Conservation (phyloP, 208 protist genomes). For the Wallacemonas sp. region DNA sequence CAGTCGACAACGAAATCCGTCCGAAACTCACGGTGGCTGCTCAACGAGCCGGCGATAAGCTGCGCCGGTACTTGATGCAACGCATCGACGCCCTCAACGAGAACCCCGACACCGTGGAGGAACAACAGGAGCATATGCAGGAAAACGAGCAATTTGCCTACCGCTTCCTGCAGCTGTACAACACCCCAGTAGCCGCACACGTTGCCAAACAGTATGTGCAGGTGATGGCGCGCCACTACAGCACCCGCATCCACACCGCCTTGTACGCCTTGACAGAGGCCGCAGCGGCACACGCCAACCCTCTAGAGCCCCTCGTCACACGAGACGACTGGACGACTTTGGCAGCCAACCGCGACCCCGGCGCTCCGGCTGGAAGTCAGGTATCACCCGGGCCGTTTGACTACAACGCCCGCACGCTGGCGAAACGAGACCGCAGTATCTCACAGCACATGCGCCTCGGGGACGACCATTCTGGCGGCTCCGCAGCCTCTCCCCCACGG, state of each 20-base stretch:
- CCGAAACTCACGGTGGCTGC: conserved; percentile 71
- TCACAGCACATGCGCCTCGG: conserved; percentile 66
- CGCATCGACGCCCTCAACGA: conserved; percentile 45
- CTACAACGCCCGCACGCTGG: conserved; percentile 48
- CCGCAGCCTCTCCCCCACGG: conserved; percentile 7
- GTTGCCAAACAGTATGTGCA: conserved; percentile 64
- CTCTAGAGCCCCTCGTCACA: conserved; percentile 63
- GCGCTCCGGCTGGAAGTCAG: conserved; percentile 51
- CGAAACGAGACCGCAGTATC: conserved; percentile 66
- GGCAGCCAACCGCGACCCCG: conserved; percentile 59
- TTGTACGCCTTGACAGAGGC: conserved; percentile 45
- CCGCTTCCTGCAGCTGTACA: conserved; percentile 76
- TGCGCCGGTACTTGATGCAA: conserved; percentile 64
- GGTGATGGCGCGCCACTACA: conserved; percentile 56
- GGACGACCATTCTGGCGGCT: conserved; percentile 9
- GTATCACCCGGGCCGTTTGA: conserved; percentile 25
- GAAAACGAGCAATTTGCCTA: conserved; percentile 67
- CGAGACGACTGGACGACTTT: conserved; percentile 53
- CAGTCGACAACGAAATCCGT: conserved; percentile 77
- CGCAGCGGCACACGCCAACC: conserved; percentile 40
- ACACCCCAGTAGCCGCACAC: conserved; percentile 52
- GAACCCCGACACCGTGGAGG: conserved; percentile 28
- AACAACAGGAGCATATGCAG: conserved; percentile 55
- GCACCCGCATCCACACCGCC: conserved; percentile 29
- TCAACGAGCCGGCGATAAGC: conserved; percentile 72